Percentiles rank a stretch among this genome's conserved stretches.
phyloP scores from a whole-genome alignment of 495 filamentous ascomycete genomes.

The Podospora fimiseda region DNA sequence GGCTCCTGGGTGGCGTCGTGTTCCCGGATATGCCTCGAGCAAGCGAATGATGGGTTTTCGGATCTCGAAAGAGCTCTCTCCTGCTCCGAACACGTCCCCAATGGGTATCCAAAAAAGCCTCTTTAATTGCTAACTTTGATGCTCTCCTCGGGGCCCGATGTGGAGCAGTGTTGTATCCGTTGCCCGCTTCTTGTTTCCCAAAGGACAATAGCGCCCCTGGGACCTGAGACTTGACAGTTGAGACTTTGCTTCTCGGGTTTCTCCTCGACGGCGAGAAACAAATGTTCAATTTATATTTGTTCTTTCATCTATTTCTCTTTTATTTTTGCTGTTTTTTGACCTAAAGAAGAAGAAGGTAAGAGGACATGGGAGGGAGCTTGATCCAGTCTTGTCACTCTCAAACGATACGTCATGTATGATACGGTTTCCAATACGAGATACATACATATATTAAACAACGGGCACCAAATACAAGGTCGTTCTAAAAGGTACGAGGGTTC shows the following conservation, averaged over 20 bases:
- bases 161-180: conserved; percentile 9
- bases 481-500: too few relatives aligned
- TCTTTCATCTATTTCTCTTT: not conserved
- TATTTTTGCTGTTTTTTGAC: not conserved
- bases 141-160: conserved; percentile 4
- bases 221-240: not conserved
- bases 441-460: too few relatives aligned
- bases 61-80: not conserved
- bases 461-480: too few relatives aligned
- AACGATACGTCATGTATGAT: not conserved
- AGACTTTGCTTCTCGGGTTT: not conserved
- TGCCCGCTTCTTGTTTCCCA: conserved; percentile 13
- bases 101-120: not conserved
- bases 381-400: not conserved
- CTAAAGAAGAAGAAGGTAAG: not conserved
- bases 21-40: not conserved
- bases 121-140: not conserved
- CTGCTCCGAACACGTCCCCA: not conserved
- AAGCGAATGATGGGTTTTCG: not conserved
- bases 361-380: too few relatives aligned
- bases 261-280: too few relatives aligned
- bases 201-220: conserved; percentile 4
- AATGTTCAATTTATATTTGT: not conserved
- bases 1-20: conserved; percentile 6
- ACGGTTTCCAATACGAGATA: not conserved